Conservation (phyloP, 805 yeast genomes). For the Cyberlindnera misumaiensis region DNA sequence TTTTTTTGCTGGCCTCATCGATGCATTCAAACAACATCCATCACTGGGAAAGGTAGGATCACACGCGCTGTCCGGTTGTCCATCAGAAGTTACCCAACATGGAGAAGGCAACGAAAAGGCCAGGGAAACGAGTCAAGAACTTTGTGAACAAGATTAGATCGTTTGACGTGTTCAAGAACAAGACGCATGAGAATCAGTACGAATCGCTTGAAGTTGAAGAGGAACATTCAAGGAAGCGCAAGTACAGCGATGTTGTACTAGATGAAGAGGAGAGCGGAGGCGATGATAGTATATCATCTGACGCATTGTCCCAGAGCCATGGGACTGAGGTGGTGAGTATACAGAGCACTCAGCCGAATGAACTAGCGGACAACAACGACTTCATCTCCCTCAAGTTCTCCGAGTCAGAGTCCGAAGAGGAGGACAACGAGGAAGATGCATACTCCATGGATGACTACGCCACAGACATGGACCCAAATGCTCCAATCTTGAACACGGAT, state of each 20-base stretch:
- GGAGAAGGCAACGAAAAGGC: slow-evolving; percentile 6
- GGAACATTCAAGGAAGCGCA: slow-evolving; percentile 4
- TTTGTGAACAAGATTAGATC: slow-evolving; percentile 11
- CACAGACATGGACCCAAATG: slow-evolving; percentile 10
- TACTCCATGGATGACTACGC: slow-evolving; percentile 23
- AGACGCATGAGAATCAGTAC: slow-evolving; percentile 21
- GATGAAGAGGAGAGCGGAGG: slow-evolving; percentile 2
- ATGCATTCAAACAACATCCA: too few species aligned
- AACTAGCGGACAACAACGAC: slow-evolving; percentile 32
- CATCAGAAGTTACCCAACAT: too few species aligned
- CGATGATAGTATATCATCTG: slow-evolving; percentile 6
- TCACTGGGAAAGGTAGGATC: too few species aligned
- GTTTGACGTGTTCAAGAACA: slow-evolving; percentile 19
- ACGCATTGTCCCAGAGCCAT: slow-evolving; percentile 1
- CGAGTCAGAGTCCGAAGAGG: slow-evolving; percentile 21
- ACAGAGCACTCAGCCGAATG: slow-evolving; percentile 14
- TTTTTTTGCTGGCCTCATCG: too few species aligned
- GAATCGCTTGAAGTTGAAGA: slow-evolving; percentile 7
- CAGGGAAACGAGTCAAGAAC: slow-evolving; percentile 6
- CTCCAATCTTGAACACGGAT: slow-evolving; percentile 20
- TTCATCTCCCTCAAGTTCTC: slow-evolving; percentile 33
- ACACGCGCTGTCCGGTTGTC: too few species aligned
- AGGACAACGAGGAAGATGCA: slow-evolving; percentile 21
- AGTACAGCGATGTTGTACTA: slow-evolving; percentile 2
- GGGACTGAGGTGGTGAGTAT: background rate